phyloP scores from a whole-genome alignment of 192 early-diverging fungal species.

The Backusella luteola region DNA sequence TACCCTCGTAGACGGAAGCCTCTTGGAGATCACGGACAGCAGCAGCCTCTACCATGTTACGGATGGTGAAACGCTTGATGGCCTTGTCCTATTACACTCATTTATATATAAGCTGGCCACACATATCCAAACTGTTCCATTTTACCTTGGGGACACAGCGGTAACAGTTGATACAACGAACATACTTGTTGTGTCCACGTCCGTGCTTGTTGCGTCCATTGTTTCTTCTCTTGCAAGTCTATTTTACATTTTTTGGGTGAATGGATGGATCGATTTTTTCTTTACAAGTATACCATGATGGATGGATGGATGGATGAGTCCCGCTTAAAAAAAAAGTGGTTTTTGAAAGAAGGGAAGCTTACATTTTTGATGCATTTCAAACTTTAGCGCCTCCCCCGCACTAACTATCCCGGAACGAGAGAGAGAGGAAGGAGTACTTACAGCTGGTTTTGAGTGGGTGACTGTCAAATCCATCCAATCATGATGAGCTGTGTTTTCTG shows the following conservation, averaged over 20 bases:
- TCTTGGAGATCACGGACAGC: constrained; percentile 95
- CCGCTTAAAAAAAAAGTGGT: constrained; percentile 1
- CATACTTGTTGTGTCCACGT: constrained; percentile 95
- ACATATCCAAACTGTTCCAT: not conserved
- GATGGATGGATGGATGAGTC: constrained; percentile 14
- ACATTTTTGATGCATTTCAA: not conserved
- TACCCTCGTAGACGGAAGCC: constrained; percentile 93
- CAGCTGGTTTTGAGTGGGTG: not conserved
- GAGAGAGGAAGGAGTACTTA: no score
- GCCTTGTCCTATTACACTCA: constrained; percentile 77
- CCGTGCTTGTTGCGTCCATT: constrained; percentile 99
- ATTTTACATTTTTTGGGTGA: not conserved
- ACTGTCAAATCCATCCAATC: not conserved
- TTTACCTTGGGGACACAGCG: constrained; percentile 76
- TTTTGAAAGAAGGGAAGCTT: not conserved
- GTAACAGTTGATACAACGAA: constrained; percentile 99
- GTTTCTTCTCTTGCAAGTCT: constrained; percentile 99
- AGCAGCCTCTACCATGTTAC: constrained; percentile 98
- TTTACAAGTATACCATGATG: constrained; percentile 4
- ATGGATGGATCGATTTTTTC: not conserved
- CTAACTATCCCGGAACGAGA: not conserved
- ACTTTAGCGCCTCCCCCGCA: not conserved
- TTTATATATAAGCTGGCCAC: no score
- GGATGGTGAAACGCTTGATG: constrained; percentile 98
- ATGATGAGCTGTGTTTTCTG: no score